phyloP scores from a whole-genome alignment of 192 early-diverging fungal species.

The Backusella mclennaniae region DNA sequence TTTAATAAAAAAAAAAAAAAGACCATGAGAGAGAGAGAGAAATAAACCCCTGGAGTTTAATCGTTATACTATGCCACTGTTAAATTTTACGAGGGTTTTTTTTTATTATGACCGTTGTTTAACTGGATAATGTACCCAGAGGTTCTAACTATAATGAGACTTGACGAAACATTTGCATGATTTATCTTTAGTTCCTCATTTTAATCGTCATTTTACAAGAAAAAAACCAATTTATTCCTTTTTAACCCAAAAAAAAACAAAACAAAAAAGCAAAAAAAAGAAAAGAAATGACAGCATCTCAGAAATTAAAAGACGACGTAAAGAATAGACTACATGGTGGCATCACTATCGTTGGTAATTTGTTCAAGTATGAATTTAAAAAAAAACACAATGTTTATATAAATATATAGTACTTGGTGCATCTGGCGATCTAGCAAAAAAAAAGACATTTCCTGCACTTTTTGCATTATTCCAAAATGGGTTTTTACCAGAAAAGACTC shows the following conservation, averaged over 20 bases:
- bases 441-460: conserved; percentile 94
- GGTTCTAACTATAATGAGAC: neutral
- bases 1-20: neutral
- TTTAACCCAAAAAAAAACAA: neutral
- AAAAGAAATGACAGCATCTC: neutral
- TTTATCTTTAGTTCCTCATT: neutral
- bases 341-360: neutral
- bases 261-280: no score
- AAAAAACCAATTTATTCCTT: neutral
- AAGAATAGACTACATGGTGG: neutral
- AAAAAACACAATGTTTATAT: neutral
- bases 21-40: neutral
- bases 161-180: neutral
- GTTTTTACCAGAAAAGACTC: conserved; percentile 67
- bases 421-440: conserved; percentile 92
- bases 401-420: conserved; percentile 64
- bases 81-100: neutral
- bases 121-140: neutral
- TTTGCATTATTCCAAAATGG: conserved; percentile 82
- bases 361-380: neutral
- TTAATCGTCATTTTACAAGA: neutral
- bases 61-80: neutral
- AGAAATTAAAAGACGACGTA: neutral
- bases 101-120: neutral
- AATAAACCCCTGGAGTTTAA: neutral